A percentile compares a stretch with the other conserved stretches of the same genome.
Conservation (phyloP, 2,329 filamentous ascomycete genomes). For the Pseudocercospora cruenta region DNA sequence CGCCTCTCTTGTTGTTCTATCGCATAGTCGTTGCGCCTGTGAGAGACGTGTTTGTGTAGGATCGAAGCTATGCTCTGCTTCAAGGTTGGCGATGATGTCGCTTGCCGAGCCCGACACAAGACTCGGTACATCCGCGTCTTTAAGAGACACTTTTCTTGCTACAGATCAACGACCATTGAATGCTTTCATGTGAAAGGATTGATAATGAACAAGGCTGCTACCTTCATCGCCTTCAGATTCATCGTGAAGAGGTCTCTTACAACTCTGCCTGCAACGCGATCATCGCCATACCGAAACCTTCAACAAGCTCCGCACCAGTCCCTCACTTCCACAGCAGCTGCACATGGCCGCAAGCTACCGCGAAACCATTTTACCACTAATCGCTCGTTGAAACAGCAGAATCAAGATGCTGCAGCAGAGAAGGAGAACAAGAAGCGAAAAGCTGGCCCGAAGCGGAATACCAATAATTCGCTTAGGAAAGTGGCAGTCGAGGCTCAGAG, state of each 20-base stretch:
- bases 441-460: constrained; percentile 50
- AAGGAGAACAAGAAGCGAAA: constrained; percentile 47
- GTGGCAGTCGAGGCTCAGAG: constrained; percentile 78
- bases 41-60: constrained; percentile 1
- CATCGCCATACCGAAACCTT: constrained; percentile 22
- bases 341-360: constrained; percentile 26
- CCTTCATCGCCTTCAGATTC: constrained; percentile 36
- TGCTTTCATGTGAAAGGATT: background rate
- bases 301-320: constrained; percentile 23
- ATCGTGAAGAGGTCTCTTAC: constrained; percentile 33
- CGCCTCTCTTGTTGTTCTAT: background rate
- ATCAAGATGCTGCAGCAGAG: constrained; percentile 11
- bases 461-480: constrained; percentile 77
- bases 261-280: constrained; percentile 25
- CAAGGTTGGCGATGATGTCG: constrained; percentile 5
- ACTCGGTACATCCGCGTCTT: background rate
- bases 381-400: constrained; percentile 25
- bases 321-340: constrained; percentile 27
- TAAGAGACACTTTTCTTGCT: background rate
- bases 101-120: constrained; percentile 1
- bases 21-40: background rate
- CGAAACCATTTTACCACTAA: constrained; percentile 34
- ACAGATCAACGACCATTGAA: background rate
- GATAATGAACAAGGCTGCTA: constrained; percentile 27
- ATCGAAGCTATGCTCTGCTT: background rate